Evolutionary conservation across 169 alveolate genomes (phyloP).

Genomic region (Plasmodium vivax): DNA sequence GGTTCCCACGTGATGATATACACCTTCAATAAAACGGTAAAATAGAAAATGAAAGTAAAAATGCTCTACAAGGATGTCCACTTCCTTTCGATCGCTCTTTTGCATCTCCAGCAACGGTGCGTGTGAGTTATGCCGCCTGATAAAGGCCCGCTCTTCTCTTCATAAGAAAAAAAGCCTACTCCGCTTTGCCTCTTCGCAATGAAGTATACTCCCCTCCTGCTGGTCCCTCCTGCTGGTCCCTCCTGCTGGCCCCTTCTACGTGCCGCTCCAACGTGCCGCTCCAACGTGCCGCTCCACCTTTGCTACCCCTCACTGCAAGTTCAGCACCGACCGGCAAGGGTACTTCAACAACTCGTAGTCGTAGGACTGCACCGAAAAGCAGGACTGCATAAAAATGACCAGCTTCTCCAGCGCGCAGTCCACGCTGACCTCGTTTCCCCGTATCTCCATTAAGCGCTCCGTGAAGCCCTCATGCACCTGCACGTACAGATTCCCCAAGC

Average conservation of each 20-base stretch:
- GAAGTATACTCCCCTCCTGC: background rate
- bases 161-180: background rate
- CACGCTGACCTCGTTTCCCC: conserved; percentile 63
- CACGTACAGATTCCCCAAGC: conserved; percentile 53
- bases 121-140: background rate
- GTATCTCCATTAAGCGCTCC: conserved; percentile 60
- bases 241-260: too few species aligned
- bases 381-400: conserved; percentile 66
- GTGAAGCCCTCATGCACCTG: conserved; percentile 67
- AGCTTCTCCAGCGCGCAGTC: conserved; percentile 50
- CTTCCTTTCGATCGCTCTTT: background rate
- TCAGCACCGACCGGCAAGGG: conserved; percentile 55
- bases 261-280: too few species aligned
- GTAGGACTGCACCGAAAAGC: conserved; percentile 58
- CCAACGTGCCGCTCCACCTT: background rate
- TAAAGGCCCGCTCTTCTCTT: background rate
- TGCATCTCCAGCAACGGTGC: background rate
- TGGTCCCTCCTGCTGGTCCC: too few species aligned
- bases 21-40: background rate
- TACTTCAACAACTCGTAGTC: conserved; percentile 46
- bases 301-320: conserved; percentile 22
- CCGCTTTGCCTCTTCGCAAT: background rate
- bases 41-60: background rate
- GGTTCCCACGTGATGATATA: background rate
- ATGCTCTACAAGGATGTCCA: background rate